Conservation (phyloP, 768 basidiomycete species). For the Boletus edulis region DNA sequence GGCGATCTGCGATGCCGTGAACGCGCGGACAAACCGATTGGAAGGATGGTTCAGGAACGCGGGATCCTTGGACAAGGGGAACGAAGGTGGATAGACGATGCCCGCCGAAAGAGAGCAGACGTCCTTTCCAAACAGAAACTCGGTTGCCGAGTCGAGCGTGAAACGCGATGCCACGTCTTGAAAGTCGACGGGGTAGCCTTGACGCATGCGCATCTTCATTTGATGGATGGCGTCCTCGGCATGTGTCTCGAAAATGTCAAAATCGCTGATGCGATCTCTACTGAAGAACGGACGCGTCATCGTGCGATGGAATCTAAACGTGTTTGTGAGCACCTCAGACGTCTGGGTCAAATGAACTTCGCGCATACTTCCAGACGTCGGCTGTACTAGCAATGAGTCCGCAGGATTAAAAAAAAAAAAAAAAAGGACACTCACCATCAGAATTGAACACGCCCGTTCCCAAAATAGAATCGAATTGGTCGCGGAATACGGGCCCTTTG, state of each 20-base stretch:
- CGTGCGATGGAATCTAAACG: constrained; percentile 37
- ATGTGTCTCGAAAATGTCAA: constrained; percentile 40
- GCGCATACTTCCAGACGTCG: constrained; percentile 39
- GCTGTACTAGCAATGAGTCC: constrained; percentile 11
- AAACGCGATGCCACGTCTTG: constrained; percentile 45
- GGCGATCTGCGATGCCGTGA: constrained; percentile 36
- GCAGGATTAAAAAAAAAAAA: too few relatives aligned
- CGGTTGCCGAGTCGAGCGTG: constrained; percentile 57
- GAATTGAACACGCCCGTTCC: too few relatives aligned
- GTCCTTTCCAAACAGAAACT: constrained; percentile 50
- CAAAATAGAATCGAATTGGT: constrained; percentile 17
- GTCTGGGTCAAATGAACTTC: background rate
- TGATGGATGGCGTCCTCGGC: constrained; percentile 32
- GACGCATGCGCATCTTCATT: constrained; percentile 30
- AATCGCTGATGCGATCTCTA: constrained; percentile 37
- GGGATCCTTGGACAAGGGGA: constrained; percentile 20
- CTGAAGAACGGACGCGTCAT: constrained; percentile 45
- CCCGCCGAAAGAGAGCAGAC: constrained; percentile 38
- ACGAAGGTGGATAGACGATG: constrained; percentile 32
- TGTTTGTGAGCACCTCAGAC: background rate
- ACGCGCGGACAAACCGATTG: constrained; percentile 39
- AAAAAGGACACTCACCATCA: too few relatives aligned
- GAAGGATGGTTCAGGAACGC: constrained; percentile 29
- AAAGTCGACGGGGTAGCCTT: constrained; percentile 42
- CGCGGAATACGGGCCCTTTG: constrained; percentile 24